Conservation (phyloP, 257 asterid genomes). For the Fraxinus pennsylvanica region DNA sequence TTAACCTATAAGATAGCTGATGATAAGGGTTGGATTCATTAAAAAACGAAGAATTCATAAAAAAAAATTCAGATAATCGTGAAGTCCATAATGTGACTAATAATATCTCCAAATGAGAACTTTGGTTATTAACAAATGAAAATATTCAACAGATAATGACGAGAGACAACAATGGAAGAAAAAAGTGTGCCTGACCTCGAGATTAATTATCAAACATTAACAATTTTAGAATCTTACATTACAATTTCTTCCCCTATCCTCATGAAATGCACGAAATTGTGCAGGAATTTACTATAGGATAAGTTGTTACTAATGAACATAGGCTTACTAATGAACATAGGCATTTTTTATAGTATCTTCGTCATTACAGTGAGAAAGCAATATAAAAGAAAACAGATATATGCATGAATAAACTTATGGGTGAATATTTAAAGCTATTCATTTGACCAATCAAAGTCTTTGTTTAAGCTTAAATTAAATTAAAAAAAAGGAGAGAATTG, state of each 20-base stretch:
- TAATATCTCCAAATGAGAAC: background rate
- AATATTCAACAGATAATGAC: background rate
- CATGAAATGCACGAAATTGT: background rate
- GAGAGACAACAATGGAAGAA: background rate
- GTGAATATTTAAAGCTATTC: background rate
- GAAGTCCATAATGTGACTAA: background rate
- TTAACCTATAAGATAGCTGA: background rate
- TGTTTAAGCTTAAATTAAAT: background rate
- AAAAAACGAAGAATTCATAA: background rate
- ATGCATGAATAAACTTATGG: background rate
- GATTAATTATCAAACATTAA: background rate
- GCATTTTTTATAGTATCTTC: background rate
- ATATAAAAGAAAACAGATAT: background rate
- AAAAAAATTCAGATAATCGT: background rate
- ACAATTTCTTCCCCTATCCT: background rate
- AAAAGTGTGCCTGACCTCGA: background rate
- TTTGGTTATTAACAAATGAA: background rate
- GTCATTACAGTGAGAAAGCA: background rate
- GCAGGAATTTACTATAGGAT: background rate
- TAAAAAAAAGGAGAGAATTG: background rate
- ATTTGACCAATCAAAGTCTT: background rate
- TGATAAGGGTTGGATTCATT: background rate
- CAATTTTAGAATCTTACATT: background rate
- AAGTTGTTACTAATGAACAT: background rate
- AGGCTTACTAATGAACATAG: background rate